Evolutionary conservation across 345 rosid species (phyloP).

Genomic region (Alliaria petiolata): DNA sequence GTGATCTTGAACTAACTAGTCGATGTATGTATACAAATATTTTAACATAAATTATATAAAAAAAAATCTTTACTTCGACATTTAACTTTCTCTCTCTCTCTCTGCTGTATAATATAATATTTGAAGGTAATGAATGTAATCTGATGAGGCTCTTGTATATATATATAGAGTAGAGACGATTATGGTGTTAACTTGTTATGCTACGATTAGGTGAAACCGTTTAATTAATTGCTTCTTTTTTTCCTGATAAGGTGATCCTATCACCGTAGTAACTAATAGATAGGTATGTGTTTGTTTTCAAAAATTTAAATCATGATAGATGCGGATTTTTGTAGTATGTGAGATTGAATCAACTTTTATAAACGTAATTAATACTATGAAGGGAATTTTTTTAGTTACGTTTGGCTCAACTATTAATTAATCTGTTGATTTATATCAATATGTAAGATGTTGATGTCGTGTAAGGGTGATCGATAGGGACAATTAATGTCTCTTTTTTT

Average conservation of each 20-base stretch:
- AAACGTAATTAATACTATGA: too few species aligned
- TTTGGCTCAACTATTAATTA: too few species aligned
- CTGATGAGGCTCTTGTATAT: neutral
- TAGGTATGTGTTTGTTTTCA: too few species aligned
- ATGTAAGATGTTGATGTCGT: neutral
- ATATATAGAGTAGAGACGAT: neutral
- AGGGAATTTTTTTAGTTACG: too few species aligned
- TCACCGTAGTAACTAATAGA: too few species aligned
- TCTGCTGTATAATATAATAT: neutral
- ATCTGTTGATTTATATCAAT: neutral
- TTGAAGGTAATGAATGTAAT: neutral
- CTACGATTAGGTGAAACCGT: neutral
- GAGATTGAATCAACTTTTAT: too few species aligned
- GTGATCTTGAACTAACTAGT: neutral
- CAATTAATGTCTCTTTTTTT: neutral
- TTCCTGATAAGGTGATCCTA: neutral
- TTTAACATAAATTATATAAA: neutral
- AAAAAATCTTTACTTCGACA: neutral
- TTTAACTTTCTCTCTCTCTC: neutral
- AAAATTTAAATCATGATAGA: too few species aligned
- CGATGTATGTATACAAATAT: neutral
- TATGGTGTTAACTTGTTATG: neutral
- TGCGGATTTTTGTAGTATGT: too few species aligned
- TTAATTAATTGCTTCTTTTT: neutral
- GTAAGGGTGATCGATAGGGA: neutral